Evolutionary conservation across 2,329 filamentous ascomycete genomes (phyloP), one percentile per base, ranked within the genome.

Genomic region (Xylariaceae sp.): DNA sequence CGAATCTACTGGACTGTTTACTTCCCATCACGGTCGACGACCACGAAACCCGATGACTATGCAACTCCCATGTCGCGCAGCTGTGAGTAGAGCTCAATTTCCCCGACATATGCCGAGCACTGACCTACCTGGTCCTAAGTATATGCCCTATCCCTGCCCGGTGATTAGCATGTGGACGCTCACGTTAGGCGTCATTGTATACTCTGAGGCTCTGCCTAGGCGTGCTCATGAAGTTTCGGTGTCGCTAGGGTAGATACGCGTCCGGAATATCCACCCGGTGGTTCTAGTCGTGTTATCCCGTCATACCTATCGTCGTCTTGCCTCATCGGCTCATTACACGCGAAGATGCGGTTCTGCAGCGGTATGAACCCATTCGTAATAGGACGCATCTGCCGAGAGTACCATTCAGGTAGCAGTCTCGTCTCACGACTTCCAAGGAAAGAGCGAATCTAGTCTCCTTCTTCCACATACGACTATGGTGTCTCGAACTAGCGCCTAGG

Each of bases 401-500:
- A 26, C 23, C 9, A 37, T 37, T 37, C 12, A 37, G 32, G 14
- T 12, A 37, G 32, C 32, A 16, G 32, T 4, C 14, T 14, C 14
- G 32, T 37, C 32, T 37, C 14, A 37, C 32, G 32, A 16, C 32
- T 10, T 37, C 12, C 32, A 3, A 37, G 6, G 32, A 3, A 7
- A 37, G 32, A 10, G 32, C 32, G 45, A 12, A 37, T 48, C 40
- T 50, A 58, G 60, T 54, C 60, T 57, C 57, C 56, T 44, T n/a
- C 40, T 52, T 54, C 56, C 32, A 37, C 32, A 37, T 37, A 37
- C 3, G 50, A 60, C 54, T 57, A 40, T 50, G 52, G 57, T 58
- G 55, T 52, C 47, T 54, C 57, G 45, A 48, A 46, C 50, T 54
- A 44, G 57, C 54, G 52, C 55, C 52, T 54, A 62, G 21, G 49